Base-by-base conservation (phyloP, 2,329 filamentous ascomycete species). In the Helotiales sp. region DNA sequence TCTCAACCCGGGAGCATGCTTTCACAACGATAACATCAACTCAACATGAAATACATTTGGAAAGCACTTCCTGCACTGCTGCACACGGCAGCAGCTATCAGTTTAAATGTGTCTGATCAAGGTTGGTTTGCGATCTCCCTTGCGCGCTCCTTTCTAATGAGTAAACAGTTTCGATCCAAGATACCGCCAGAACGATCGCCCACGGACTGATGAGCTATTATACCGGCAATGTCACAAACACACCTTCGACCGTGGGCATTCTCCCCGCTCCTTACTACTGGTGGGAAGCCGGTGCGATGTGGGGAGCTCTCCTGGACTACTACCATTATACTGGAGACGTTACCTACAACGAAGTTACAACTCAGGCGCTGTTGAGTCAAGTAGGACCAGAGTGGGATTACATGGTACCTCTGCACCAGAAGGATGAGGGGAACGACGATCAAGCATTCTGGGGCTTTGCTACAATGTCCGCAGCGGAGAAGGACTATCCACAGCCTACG, bases 391-490 rank as follows among this genome's bases (percentile, higher is more conserved):
- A 80, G 8, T 76, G 79, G 57, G 79, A 90, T 72, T 88, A 81
- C 67, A 84, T 89, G 79, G 76, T 81, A 3, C 77, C 79, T 0
- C 71, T 74, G 55, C 82, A 87, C 62, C 72, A 73, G 12, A 76
- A 77, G n/a, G 81, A 84, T 59, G 82, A 88, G 70, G 87, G 88
- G 53, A 91, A 91, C 63, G 88, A 91, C 64, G 88, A 91, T 68
- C 85, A 90, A 69, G 85, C 84, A 30, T 90, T 90, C 70, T 91
- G 88, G 88, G 84, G 80, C 10, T 84, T 90, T 25, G 79, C 85
- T 13, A 80, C 85, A 60, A 80, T 91, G 70, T 77, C 85, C 5
- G 88, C 88, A 0, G 84, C 88, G 2, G 88, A 91, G 72, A 80
- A 83, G 59, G 83, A 85, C 69, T 87, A 87, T 57, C 84, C 87